phyloP scores from a whole-genome alignment of 805 yeast genomes.

The Komagataella pastoris region DNA sequence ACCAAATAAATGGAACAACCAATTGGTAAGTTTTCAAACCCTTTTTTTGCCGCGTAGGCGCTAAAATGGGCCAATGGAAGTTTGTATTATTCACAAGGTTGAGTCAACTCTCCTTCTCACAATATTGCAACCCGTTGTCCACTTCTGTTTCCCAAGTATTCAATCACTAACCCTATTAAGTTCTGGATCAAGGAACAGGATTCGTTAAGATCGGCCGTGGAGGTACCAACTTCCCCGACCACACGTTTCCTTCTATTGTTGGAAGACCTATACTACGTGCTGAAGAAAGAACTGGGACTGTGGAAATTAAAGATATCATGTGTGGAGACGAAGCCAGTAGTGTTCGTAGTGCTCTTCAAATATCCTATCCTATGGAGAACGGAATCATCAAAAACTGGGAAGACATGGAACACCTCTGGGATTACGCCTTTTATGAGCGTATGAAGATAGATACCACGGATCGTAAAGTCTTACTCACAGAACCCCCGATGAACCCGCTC shows the following conservation, averaged over 20 bases:
- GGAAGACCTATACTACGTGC: slow-evolving; percentile 97
- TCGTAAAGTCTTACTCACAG: slow-evolving; percentile 77
- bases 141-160: background rate
- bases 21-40: slow-evolving; percentile 11
- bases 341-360: slow-evolving; percentile 79
- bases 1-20: slow-evolving; percentile 12
- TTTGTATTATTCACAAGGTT: background rate
- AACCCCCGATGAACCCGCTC: slow-evolving; percentile 96
- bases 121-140: background rate
- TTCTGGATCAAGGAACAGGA: slow-evolving; percentile 98
- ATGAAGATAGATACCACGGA: slow-evolving; percentile 69
- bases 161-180: slow-evolving; percentile 20
- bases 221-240: slow-evolving; percentile 94
- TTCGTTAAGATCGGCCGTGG: slow-evolving; percentile 95
- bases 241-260: slow-evolving; percentile 92
- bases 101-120: background rate
- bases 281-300: slow-evolving; percentile 71
- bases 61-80: background rate
- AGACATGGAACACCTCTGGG: slow-evolving; percentile 98
- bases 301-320: slow-evolving; percentile 90
- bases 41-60: background rate
- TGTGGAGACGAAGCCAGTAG: slow-evolving; percentile 93
- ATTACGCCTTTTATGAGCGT: slow-evolving; percentile 87
- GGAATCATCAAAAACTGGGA: slow-evolving; percentile 97
- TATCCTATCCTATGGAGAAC: slow-evolving; percentile 98